phyloP scores from a whole-genome alignment of 164 flowering plant genomes.

The Vitis amurensis region DNA sequence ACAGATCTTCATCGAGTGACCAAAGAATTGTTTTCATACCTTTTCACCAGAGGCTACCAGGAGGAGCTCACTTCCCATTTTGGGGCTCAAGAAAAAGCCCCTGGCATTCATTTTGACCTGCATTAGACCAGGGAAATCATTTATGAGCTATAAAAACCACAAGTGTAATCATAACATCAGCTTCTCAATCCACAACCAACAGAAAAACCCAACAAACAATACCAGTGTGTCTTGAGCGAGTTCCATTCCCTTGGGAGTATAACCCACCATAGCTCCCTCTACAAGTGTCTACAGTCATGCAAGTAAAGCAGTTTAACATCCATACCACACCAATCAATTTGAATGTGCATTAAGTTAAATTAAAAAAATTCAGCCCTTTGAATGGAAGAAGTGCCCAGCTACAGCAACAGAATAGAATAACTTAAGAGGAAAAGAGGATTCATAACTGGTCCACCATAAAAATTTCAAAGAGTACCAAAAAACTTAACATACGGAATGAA shows the following conservation, averaged over 20 bases:
- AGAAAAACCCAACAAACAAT: conserved; percentile 11
- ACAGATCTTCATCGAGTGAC: not conserved
- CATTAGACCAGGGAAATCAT: conserved; percentile 11
- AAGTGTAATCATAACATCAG: not conserved
- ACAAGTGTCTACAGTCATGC: conserved; percentile 60
- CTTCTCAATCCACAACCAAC: not conserved
- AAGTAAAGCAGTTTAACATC: conserved; percentile 1
- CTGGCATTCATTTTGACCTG: conserved; percentile 65
- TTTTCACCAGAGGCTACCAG: conserved; percentile 83
- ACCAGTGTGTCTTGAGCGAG: conserved; percentile 88
- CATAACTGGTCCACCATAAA: not conserved
- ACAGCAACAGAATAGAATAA: too few species aligned
- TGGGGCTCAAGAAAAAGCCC: conserved; percentile 50
- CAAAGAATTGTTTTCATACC: conserved; percentile 31
- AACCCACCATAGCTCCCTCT: conserved; percentile 91
- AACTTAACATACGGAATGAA: not conserved
- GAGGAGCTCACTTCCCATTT: conserved; percentile 73
- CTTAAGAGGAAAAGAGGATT: not conserved
- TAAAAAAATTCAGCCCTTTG: too few species aligned
- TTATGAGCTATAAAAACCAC: not conserved
- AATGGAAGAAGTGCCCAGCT: too few species aligned
- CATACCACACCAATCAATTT: not conserved
- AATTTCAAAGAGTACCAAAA: not conserved
- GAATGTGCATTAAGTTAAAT: not conserved
- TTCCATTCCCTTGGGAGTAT: conserved; percentile 89